Percentiles rank a stretch among this genome's conserved stretches.
Conservation (phyloP, 2,329 filamentous ascomycete genomes). For the Colletotrichum cuscutae region DNA sequence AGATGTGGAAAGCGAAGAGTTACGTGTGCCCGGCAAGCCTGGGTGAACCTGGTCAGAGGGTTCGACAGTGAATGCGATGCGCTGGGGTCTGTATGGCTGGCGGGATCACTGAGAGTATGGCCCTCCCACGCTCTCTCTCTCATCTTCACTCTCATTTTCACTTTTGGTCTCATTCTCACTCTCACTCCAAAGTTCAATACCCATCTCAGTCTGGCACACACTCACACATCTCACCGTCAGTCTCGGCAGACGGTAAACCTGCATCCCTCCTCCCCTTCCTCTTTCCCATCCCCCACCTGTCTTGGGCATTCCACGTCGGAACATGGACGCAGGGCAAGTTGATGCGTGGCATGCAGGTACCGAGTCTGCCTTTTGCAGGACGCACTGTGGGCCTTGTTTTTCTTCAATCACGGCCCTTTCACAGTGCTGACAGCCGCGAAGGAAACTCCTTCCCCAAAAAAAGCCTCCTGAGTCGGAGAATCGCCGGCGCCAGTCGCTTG, state of each 20-base stretch:
- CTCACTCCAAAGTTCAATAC: background rate
- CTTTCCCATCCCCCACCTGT: background rate
- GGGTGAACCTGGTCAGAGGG: constrained; percentile 9
- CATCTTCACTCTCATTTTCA: background rate
- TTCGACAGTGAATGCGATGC: background rate
- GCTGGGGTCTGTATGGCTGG: background rate
- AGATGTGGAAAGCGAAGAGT: constrained; percentile 1
- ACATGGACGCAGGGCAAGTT: constrained; percentile 29
- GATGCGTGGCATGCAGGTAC: constrained; percentile 35
- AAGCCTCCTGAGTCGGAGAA: constrained; percentile 4
- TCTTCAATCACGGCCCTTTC: background rate
- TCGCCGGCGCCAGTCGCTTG: background rate
- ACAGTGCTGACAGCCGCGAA: background rate
- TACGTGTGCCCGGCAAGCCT: constrained; percentile 18
- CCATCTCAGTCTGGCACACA: background rate
- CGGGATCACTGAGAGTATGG: background rate
- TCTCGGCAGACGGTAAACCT: background rate
- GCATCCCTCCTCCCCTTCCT: no score
- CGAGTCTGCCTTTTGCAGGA: constrained; percentile 9
- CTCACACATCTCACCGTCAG: background rate
- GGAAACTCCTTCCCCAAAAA: background rate
- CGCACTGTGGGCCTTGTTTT: constrained; percentile 29
- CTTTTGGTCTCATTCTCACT: background rate
- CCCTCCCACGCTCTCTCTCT: background rate
- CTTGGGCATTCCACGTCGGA: constrained; percentile 16